Conservation (phyloP, 73 alveolate species). For the Paraurostyla sp. region DNA sequence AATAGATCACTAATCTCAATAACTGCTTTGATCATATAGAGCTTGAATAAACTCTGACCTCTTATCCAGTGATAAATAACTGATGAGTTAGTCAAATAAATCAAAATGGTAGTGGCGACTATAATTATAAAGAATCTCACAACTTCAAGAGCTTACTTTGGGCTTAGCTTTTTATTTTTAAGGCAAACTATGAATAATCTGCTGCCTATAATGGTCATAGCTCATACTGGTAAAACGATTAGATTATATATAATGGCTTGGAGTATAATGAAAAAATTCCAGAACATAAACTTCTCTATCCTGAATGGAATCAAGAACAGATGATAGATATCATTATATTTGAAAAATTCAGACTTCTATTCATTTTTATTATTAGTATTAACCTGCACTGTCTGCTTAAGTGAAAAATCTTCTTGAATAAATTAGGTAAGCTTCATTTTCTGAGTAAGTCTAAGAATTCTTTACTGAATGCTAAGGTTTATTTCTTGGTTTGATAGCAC, state of each 20-base stretch:
- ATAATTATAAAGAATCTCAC: not conserved
- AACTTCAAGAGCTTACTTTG: not conserved
- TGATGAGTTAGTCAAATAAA: conserved; percentile 46
- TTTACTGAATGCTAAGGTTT: too few species aligned
- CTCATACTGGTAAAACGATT: not conserved
- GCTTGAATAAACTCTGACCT: conserved; percentile 58
- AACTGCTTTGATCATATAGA: conserved; percentile 60
- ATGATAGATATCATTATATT: conserved; percentile 49
- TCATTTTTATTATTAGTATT: not conserved
- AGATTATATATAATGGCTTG: conserved; percentile 24
- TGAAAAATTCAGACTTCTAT: not conserved
- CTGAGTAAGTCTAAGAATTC: too few species aligned
- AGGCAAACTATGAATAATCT: not conserved
- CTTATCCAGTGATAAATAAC: conserved; percentile 66
- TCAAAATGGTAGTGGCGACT: conserved; percentile 1
- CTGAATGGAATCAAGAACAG: conserved; percentile 26
- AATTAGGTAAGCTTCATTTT: too few species aligned
- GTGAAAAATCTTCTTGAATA: not conserved
- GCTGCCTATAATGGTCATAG: not conserved
- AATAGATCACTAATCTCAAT: conserved; percentile 58
- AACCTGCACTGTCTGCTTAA: not conserved
- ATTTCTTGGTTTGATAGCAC: too few species aligned
- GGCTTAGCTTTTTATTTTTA: not conserved
- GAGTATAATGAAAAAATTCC: not conserved
- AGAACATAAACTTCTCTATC: not conserved